Evolutionary conservation across 345 rosid genomes (phyloP).

Genomic region (Acer negundo): DNA sequence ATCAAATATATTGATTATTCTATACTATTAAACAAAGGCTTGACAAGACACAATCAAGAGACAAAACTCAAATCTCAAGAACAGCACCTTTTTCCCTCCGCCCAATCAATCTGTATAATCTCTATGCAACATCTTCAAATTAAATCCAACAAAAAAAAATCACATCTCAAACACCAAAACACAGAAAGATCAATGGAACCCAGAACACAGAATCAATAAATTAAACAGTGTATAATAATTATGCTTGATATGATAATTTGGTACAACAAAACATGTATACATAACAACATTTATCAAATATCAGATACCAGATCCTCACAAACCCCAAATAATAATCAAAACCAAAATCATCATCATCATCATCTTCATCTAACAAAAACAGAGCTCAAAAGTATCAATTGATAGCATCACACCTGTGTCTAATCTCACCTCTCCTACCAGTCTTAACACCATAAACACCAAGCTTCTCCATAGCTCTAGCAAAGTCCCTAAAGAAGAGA

Average conservation of each 20-base stretch:
- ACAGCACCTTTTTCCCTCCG: neutral
- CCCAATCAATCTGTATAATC: neutral
- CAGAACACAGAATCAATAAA: slow-evolving; percentile 7
- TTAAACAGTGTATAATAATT: slow-evolving; percentile 31
- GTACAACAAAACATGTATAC: slow-evolving; percentile 30
- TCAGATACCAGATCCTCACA: slow-evolving; percentile 18
- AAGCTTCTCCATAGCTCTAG: slow-evolving; percentile 77
- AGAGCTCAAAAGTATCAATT: slow-evolving; percentile 21
- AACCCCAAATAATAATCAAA: slow-evolving; percentile 25
- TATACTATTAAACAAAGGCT: neutral
- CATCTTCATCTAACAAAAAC: too few species aligned
- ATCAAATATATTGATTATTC: slow-evolving; percentile 5
- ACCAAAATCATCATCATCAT: neutral
- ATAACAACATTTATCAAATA: slow-evolving; percentile 10
- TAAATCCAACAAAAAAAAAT: too few species aligned
- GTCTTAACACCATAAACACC: slow-evolving; percentile 71
- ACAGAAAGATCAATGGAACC: slow-evolving; percentile 9
- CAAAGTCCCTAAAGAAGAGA: slow-evolving; percentile 70
- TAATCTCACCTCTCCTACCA: slow-evolving; percentile 86
- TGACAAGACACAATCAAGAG: neutral
- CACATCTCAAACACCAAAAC: neutral
- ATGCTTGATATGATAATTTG: slow-evolving; percentile 25
- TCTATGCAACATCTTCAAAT: neutral
- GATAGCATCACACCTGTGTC: slow-evolving; percentile 86
- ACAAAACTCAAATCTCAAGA: neutral